phyloP scores from a whole-genome alignment of 139 green algal species.

The Coccomyxa sp. region DNA sequence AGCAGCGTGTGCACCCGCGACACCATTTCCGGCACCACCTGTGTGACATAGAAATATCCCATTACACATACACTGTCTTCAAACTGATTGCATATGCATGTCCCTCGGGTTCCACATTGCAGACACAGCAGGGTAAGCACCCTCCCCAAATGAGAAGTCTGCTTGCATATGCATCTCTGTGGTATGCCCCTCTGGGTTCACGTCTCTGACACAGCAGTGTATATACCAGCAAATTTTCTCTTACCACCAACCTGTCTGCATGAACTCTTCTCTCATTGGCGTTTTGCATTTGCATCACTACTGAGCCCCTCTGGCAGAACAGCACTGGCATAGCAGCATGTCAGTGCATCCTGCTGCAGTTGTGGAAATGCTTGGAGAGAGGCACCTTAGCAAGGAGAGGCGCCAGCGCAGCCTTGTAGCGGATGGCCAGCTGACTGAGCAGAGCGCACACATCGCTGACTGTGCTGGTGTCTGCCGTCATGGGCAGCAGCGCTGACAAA shows the following conservation, averaged over 20 bases:
- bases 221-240: neutral
- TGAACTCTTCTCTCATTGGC: no score
- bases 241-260: no score
- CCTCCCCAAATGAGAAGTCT: no score
- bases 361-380: neutral
- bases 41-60: neutral
- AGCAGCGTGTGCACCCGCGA: constrained; percentile 53
- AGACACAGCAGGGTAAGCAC: neutral
- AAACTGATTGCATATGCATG: no score
- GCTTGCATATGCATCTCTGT: no score
- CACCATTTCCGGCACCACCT: constrained; percentile 50
- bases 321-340: neutral
- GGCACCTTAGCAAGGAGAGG: constrained; percentile 13
- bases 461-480: constrained; percentile 37
- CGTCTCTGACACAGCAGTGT: neutral
- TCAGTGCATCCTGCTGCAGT: neutral
- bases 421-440: constrained; percentile 63
- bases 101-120: no score
- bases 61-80: neutral
- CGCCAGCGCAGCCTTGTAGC: constrained; percentile 52
- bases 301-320: neutral
- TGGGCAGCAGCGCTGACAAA: constrained; percentile 57
- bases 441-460: constrained; percentile 62
- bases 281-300: neutral
- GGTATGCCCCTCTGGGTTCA: no score